phyloP scores from a whole-genome alignment of 495 filamentous ascomycete genomes.

The Xeromyces bisporus region DNA sequence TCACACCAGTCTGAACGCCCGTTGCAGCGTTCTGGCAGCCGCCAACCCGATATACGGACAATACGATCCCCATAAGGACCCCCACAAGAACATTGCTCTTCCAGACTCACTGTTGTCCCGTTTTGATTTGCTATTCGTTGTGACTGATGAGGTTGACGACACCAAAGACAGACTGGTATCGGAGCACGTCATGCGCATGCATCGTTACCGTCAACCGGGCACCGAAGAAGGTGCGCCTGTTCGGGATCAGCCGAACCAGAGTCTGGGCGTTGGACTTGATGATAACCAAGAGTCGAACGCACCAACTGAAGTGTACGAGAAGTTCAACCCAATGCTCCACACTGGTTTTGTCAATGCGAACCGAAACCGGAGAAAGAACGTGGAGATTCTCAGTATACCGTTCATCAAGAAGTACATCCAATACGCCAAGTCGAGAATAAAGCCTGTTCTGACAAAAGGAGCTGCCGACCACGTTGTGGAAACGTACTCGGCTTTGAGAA shows the following conservation, averaged over 20 bases:
- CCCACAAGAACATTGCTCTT: constrained; percentile 94
- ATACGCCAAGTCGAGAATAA: constrained; percentile 85
- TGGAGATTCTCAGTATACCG: constrained; percentile 89
- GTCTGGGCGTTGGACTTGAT: constrained; percentile 76
- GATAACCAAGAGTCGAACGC: constrained; percentile 52
- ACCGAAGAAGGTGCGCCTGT: constrained; percentile 92
- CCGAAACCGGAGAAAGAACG: constrained; percentile 53
- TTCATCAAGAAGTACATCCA: constrained; percentile 99
- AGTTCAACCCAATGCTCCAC: constrained; percentile 91
- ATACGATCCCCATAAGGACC: constrained; percentile 97
- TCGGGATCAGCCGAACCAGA: constrained; percentile 70
- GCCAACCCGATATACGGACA: constrained; percentile 97
- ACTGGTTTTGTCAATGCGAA: constrained; percentile 66
- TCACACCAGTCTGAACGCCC: constrained; percentile 91
- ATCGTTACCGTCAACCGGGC: constrained; percentile 85
- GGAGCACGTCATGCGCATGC: constrained; percentile 95
- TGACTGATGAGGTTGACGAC: constrained; percentile 97
- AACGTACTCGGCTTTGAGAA: constrained; percentile 85
- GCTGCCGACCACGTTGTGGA: constrained; percentile 83
- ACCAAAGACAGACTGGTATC: constrained; percentile 77
- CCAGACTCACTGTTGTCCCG: constrained; percentile 93
- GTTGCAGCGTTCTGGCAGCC: constrained; percentile 91
- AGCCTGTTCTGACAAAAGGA: constrained; percentile 81
- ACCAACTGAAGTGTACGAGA: constrained; percentile 85
- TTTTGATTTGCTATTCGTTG: constrained; percentile 97